These are phyloP conservation scores for Coniosporium apollinis DNA, from an alignment of 495 filamentous ascomycete genomes.

Conservation along the genomic window DNA sequence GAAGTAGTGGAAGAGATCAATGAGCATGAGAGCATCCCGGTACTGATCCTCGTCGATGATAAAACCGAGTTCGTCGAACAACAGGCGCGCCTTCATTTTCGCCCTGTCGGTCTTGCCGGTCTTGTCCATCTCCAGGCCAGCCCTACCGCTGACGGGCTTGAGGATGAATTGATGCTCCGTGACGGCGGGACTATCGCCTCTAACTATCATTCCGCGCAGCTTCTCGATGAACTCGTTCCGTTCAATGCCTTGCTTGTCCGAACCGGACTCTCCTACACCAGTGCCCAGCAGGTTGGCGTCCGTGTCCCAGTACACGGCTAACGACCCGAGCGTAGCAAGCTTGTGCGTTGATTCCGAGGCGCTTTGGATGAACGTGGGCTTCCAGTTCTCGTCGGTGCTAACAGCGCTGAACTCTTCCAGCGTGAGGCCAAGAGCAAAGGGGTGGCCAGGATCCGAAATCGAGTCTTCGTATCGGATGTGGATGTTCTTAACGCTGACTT, in stretches of 20 bases:
- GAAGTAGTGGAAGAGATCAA: slow-evolving; percentile 96
- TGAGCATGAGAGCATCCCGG: slow-evolving; percentile 89
- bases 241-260: slow-evolving; percentile 42
- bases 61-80: slow-evolving; percentile 93
- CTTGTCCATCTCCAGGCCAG: slow-evolving; percentile 86
- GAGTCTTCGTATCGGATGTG: slow-evolving; percentile 95
- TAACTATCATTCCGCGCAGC: slow-evolving; percentile 60
- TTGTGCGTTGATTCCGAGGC: slow-evolving; percentile 74
- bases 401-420: slow-evolving; percentile 90
- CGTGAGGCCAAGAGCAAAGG: slow-evolving; percentile 81
- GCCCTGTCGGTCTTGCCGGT: slow-evolving; percentile 63
- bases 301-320: slow-evolving; percentile 96
- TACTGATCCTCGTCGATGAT: slow-evolving; percentile 94
- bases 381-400: slow-evolving; percentile 86
- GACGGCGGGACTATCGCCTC: slow-evolving; percentile 34
- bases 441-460: slow-evolving; percentile 86
- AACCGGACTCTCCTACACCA: slow-evolving; percentile 47
- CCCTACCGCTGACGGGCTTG: slow-evolving; percentile 83
- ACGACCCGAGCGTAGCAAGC: slow-evolving; percentile 65
- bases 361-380: slow-evolving; percentile 84
- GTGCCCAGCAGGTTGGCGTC: slow-evolving; percentile 68
- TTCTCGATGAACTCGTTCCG: slow-evolving; percentile 50
- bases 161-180: slow-evolving; percentile 75
- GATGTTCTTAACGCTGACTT: slow-evolving; percentile 94
- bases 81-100: slow-evolving; percentile 73